A percentile compares a stretch with the other conserved stretches of the same genome.
Conservation (phyloP, 169 alveolate genomes). For the Cryptosporidium bovis region DNA sequence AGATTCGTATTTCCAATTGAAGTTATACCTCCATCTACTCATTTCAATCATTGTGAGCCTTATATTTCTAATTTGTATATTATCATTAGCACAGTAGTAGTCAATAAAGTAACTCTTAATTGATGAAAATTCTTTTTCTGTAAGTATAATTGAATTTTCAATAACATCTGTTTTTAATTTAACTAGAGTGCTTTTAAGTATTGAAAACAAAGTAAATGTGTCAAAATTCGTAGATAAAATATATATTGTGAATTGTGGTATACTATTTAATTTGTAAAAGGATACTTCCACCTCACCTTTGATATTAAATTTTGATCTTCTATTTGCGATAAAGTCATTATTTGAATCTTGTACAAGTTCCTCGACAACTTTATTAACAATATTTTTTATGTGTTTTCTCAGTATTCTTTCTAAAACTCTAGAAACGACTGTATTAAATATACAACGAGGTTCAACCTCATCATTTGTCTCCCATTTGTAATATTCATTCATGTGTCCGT, state of each 20-base stretch:
- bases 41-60: conserved; percentile 22
- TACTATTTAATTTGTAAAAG: conserved; percentile 44
- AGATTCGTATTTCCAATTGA: conserved; percentile 53
- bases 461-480: conserved; percentile 49
- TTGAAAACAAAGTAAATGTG: conserved; percentile 52
- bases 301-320: neutral
- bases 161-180: conserved; percentile 26
- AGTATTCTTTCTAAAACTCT: conserved; percentile 53
- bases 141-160: neutral
- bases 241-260: conserved; percentile 60
- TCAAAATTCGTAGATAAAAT: conserved; percentile 41
- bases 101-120: conserved; percentile 21
- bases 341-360: neutral
- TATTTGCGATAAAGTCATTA: neutral
- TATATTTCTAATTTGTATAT: conserved; percentile 27
- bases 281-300: conserved; percentile 48
- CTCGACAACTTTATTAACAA: conserved; percentile 8
- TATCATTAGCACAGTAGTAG: conserved; percentile 24
- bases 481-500: neutral
- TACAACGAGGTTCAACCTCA: conserved; percentile 57
- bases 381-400: neutral
- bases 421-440: conserved; percentile 27
- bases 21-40: conserved; percentile 66
- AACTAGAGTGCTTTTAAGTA: neutral
- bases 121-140: neutral